Conservation (phyloP, 75 land plant genomes). For the Gnetum montanum region DNA sequence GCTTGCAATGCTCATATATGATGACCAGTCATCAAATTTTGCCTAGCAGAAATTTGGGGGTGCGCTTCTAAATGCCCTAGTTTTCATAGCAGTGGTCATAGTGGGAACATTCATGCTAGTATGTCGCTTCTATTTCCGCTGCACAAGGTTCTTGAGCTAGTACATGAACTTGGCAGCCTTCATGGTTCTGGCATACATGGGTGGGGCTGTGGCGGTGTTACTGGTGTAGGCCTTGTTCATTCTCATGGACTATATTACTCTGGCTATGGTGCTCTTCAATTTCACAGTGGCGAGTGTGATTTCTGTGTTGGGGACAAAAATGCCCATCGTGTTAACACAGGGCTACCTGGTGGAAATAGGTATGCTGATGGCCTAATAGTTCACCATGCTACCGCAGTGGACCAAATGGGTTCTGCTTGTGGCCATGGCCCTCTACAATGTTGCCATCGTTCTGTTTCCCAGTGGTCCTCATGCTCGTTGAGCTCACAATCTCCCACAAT, state of each 20-base stretch:
- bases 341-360: conserved; percentile 56
- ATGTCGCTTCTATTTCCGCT: conserved; percentile 62
- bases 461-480: conserved; percentile 71
- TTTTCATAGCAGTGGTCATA: conserved; percentile 53
- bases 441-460: conserved; percentile 69
- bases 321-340: conserved; percentile 59
- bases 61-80: conserved; percentile 61
- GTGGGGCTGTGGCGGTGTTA: conserved; percentile 43
- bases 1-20: too few relatives aligned
- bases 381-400: conserved; percentile 76
- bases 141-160: conserved; percentile 48
- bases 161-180: conserved; percentile 66
- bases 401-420: conserved; percentile 71
- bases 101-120: conserved; percentile 58
- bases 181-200: conserved; percentile 49
- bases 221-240: conserved; percentile 36
- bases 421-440: conserved; percentile 72
- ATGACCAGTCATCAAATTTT: conserved; percentile 42
- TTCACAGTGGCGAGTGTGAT: conserved; percentile 55
- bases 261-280: conserved; percentile 40
- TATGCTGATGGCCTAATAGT: conserved; percentile 61
- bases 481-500: conserved; percentile 51
- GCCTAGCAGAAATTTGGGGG: conserved; percentile 59
- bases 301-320: conserved; percentile 24
- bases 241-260: conserved; percentile 41